A percentile compares a stretch with the other conserved stretches of the same genome.
Evolutionary conservation across 257 asterid genomes (phyloP).

Genomic region (Solanum bulbocastanum): DNA sequence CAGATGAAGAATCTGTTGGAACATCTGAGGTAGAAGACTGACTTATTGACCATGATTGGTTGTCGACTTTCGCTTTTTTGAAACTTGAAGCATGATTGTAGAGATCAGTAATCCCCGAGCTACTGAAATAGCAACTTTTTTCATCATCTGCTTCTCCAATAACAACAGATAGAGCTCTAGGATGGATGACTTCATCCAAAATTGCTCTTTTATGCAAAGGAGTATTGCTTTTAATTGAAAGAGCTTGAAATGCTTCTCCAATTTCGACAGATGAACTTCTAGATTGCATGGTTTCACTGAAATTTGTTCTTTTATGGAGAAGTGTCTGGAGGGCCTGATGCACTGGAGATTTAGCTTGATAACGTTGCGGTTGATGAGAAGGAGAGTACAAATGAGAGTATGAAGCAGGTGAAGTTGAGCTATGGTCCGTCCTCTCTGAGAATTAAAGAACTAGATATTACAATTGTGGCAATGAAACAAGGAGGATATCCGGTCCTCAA

Average conservation of each 20-base stretch:
- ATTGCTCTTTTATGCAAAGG: constrained; percentile 10
- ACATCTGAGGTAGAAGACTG: constrained; percentile 32
- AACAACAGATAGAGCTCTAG: constrained; percentile 13
- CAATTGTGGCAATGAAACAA: background rate
- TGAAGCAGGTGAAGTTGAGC: constrained; percentile 17
- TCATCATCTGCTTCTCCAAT: background rate
- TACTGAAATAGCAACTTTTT: constrained; percentile 1
- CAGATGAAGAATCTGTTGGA: constrained; percentile 21
- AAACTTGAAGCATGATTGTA: background rate
- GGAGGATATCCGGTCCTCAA: background rate
- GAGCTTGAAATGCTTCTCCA: background rate
- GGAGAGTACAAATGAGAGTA: constrained; percentile 29
- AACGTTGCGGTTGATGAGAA: constrained; percentile 51
- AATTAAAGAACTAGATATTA: background rate
- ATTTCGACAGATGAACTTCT: constrained; percentile 6
- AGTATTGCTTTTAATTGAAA: background rate
- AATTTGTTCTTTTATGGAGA: constrained; percentile 31
- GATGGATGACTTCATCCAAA: constrained; percentile 15
- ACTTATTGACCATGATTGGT: constrained; percentile 5
- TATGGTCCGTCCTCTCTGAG: constrained; percentile 47
- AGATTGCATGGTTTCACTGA: constrained; percentile 11
- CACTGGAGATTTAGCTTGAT: constrained; percentile 49
- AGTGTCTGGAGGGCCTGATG: constrained; percentile 30
- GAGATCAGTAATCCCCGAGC: background rate
- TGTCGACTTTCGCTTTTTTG: constrained; percentile 4